Conservation (phyloP, 148 eudicot genomes). For the Pouteria glomerata region DNA sequence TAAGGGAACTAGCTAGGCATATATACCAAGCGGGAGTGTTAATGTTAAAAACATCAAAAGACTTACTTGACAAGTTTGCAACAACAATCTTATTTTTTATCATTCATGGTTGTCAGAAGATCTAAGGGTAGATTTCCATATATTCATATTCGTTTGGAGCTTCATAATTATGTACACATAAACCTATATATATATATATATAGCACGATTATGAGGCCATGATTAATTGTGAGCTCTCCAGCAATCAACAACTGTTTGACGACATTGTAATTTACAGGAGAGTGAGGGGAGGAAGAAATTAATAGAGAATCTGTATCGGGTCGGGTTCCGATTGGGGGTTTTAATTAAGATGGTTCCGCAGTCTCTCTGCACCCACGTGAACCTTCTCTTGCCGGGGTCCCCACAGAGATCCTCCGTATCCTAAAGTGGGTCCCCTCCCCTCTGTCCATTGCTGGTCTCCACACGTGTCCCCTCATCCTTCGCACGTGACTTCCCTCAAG, state of each 20-base stretch:
- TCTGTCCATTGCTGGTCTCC: neutral
- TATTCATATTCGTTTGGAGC: neutral
- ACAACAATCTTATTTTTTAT: neutral
- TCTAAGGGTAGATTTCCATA: slow-evolving; percentile 1
- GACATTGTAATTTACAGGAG: too few species aligned
- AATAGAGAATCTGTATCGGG: neutral
- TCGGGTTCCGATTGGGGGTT: neutral
- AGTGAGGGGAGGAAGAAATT: neutral
- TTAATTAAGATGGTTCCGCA: neutral
- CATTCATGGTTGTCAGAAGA: neutral
- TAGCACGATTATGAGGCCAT: neutral
- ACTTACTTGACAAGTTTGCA: neutral
- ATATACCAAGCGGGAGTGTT: too few species aligned
- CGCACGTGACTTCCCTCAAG: slow-evolving; percentile 25
- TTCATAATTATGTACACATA: neutral
- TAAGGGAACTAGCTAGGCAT: too few species aligned
- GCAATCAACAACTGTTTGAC: neutral
- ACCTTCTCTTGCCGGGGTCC: slow-evolving; percentile 14
- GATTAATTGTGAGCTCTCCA: neutral
- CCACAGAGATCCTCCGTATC: slow-evolving; percentile 60
- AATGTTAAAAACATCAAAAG: too few species aligned
- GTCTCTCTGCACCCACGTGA: slow-evolving; percentile 40
- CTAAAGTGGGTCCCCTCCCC: slow-evolving; percentile 15
- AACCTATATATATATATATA: neutral
- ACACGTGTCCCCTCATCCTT: slow-evolving; percentile 28